Evolutionary conservation across 23 red algal species (phyloP), one percentile per base, ranked within the genome.

Genomic region (Gracilaria domingensis): DNA sequence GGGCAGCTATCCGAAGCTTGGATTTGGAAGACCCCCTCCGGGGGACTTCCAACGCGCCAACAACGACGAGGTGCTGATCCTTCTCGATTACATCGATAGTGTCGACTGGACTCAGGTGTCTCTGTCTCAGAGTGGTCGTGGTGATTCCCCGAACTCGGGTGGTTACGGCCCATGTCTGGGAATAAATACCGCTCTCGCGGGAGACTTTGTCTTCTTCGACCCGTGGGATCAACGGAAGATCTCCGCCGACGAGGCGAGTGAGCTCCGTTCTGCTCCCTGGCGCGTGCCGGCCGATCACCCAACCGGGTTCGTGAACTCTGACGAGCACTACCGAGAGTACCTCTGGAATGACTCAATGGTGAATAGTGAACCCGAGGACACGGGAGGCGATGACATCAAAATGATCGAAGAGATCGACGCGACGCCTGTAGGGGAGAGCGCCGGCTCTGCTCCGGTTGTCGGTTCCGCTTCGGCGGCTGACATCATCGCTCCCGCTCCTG

Each of bases 191-290:
- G 8, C 78, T 5, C 53, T 61, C 29, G 78, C 50, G 36, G 78
- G 78, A 21, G 78, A 82, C 35, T 82, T 82, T 29, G 30, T 51
- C 28, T 82, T 33, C 78, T 59, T 61, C 58, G 38, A 61, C 50
- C 78, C 44, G 25, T 57, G 78, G 50, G 78, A 82, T 3, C 35
- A 37, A 11, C 66, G 25, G 66, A 26, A 71, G 17, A 17, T 71
- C 14, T 24, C 66, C 66, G 17, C 14, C 25, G 17, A 35, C 12
- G 66, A 71, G 18, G 8, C 35, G 66, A 26, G 4, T 4, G 30
- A 71, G 30, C 66, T 71, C 66, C 66, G 66, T 17, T 4, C 13
- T 39, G 66, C 30, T 16, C 66, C 66, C 14, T 26, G 66, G 12
- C 14, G 7, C 14, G 25, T 71, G 17, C n/a, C 66, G 28, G 17